A percentile compares a stretch with the other conserved stretches of the same genome.
Evolutionary conservation across 805 yeast genomes (phyloP).

Genomic region (Metschnikowia lachancei): DNA sequence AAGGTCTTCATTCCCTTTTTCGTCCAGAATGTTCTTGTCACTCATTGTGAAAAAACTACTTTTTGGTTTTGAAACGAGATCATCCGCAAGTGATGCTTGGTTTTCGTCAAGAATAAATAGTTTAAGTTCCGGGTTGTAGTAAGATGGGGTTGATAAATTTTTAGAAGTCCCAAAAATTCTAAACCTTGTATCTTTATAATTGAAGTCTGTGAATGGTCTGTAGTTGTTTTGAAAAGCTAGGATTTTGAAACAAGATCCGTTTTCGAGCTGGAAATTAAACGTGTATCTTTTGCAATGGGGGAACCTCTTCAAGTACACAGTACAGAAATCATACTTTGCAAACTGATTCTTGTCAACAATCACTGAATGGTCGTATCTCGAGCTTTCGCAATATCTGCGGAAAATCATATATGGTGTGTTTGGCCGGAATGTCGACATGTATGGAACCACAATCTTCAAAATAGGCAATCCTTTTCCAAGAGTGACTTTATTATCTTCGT

Average conservation of each 20-base stretch:
- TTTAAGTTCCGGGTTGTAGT: constrained; percentile 33
- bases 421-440: constrained; percentile 34
- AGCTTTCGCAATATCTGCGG: constrained; percentile 27
- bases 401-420: constrained; percentile 35
- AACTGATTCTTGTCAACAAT: constrained; percentile 21
- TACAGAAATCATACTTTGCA: constrained; percentile 34
- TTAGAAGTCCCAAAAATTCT: constrained; percentile 38
- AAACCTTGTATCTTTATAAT: constrained; percentile 35
- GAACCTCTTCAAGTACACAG: constrained; percentile 29
- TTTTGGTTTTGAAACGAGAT: constrained; percentile 23
- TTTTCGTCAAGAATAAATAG: constrained; percentile 33
- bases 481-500: neutral
- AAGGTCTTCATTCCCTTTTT: constrained; percentile 25
- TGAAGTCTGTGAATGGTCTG: constrained; percentile 40
- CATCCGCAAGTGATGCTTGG: constrained; percentile 36
- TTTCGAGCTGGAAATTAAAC: constrained; percentile 26
- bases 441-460: constrained; percentile 36
- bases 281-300: constrained; percentile 27
- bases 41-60: too few relatives aligned
- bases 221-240: constrained; percentile 34
- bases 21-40: too few relatives aligned
- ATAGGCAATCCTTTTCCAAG: constrained; percentile 29
- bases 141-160: constrained; percentile 25
- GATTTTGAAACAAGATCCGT: constrained; percentile 23
- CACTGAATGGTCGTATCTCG: neutral